Conservation (phyloP, 1,284 basidiomycete genomes). For the Bondarzewia mesenterica region DNA sequence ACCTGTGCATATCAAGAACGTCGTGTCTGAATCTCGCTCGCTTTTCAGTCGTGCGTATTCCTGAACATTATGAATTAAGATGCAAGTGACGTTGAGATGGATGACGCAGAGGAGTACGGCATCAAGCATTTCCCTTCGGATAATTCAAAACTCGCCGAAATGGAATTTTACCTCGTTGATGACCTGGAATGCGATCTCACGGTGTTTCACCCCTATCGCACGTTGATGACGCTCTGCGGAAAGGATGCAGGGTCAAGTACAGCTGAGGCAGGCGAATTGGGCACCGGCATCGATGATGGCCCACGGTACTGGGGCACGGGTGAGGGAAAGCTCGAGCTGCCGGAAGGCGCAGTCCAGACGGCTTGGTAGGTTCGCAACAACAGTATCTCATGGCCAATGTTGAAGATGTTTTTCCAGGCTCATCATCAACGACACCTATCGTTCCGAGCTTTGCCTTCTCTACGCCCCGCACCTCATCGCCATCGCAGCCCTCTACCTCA, state of each 20-base stretch:
- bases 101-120: conserved; percentile 53
- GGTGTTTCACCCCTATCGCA: conserved; percentile 92
- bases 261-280: conserved; percentile 56
- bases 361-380: conserved; percentile 46
- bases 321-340: conserved; percentile 58
- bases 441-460: conserved; percentile 82
- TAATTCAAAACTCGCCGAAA: conserved; percentile 90
- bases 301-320: conserved; percentile 71
- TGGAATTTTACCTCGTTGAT: conserved; percentile 97
- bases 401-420: conserved; percentile 49
- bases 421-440: conserved; percentile 93
- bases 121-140: conserved; percentile 78
- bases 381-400: background rate
- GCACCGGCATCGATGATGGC: conserved; percentile 52
- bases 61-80: background rate
- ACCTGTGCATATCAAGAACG: conserved; percentile 89
- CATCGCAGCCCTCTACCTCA: conserved; percentile 84
- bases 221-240: conserved; percentile 70
- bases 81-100: background rate
- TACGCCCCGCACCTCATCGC: conserved; percentile 95
- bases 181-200: conserved; percentile 94
- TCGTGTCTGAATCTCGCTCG: conserved; percentile 76
- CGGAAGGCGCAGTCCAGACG: conserved; percentile 61
- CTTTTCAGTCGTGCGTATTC: conserved; percentile 76
- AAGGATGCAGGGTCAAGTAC: conserved; percentile 36